Evolutionary conservation across 2,329 filamentous ascomycete species (phyloP).

Genomic region (Aspergillus persii): DNA sequence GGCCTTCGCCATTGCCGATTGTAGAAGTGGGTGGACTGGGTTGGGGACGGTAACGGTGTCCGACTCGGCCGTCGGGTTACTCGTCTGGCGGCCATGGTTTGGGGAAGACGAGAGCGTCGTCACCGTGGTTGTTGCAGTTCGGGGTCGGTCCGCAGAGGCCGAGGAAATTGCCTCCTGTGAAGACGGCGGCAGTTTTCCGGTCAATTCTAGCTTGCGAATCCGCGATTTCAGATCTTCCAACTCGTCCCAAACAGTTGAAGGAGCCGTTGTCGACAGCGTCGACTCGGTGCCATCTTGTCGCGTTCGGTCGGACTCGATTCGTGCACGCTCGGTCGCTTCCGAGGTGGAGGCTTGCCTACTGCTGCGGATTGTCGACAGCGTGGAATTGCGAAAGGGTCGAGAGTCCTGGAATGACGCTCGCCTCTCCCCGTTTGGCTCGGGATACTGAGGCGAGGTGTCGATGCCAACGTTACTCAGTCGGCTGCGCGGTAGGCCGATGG

Average conservation of each 20-base stretch:
- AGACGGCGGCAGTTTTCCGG: slow-evolving; percentile 79
- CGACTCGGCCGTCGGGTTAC: slow-evolving; percentile 35
- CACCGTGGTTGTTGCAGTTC: slow-evolving; percentile 84
- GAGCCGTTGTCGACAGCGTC: slow-evolving; percentile 79
- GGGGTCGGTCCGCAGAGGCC: slow-evolving; percentile 74
- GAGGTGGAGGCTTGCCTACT: slow-evolving; percentile 36
- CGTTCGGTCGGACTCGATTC: slow-evolving; percentile 33
- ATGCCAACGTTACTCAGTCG: slow-evolving; percentile 36
- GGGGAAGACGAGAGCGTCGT: slow-evolving; percentile 91
- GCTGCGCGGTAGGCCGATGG: slow-evolving; percentile 36
- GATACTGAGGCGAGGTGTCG: slow-evolving; percentile 33
- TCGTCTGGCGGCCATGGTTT: slow-evolving; percentile 62
- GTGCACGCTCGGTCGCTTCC: slow-evolving; percentile 35
- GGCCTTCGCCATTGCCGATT: slow-evolving; percentile 76
- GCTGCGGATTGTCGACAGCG: slow-evolving; percentile 34
- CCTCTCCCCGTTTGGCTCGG: slow-evolving; percentile 28
- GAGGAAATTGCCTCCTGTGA: slow-evolving; percentile 76
- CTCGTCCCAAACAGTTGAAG: slow-evolving; percentile 96
- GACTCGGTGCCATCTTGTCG: slow-evolving; percentile 73
- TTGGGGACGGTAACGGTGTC: slow-evolving; percentile 38
- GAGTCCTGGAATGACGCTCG: slow-evolving; percentile 33
- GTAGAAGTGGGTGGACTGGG: slow-evolving; percentile 73
- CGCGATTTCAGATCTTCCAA: slow-evolving; percentile 91
- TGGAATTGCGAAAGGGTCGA: slow-evolving; percentile 34
- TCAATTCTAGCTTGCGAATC: slow-evolving; percentile 84